Percentiles rank a stretch among this genome's conserved stretches.
Conservation (phyloP, 192 early-diverging fungal species). For the Thamnidium elegans region DNA sequence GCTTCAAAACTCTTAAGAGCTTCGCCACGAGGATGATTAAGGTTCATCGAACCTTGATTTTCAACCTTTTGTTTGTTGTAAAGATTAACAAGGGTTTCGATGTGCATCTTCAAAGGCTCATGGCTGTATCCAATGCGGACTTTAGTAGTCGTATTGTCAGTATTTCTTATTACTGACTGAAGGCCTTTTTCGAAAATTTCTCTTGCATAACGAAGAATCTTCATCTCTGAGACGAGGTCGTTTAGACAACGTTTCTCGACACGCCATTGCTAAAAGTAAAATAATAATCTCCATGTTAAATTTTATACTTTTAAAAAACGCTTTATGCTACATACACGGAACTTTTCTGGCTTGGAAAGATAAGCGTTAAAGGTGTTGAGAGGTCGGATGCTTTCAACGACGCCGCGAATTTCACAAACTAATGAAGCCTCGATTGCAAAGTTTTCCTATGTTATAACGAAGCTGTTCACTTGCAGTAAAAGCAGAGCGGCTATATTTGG, state of each 20-base stretch:
- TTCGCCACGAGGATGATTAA: background rate
- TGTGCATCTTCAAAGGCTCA: background rate
- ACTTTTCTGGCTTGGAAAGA: background rate
- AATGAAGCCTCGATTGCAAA: background rate
- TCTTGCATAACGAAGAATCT: background rate
- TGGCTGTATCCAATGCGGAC: background rate
- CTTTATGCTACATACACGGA: background rate
- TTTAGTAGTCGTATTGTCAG: background rate
- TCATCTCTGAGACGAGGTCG: background rate
- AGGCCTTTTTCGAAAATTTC: background rate
- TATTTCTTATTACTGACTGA: background rate
- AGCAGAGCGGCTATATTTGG: background rate
- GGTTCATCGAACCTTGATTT: background rate
- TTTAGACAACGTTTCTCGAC: background rate
- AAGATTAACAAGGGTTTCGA: background rate
- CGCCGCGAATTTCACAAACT: background rate
- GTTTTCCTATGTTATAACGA: background rate
- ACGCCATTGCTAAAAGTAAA: background rate
- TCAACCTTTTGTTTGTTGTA: background rate
- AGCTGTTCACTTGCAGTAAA: background rate
- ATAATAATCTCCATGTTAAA: background rate
- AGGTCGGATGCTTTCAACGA: background rate
- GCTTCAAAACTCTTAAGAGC: background rate
- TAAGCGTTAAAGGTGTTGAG: background rate
- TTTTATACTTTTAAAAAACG: background rate